phyloP scores from a whole-genome alignment of 164 flowering plant genomes.

The Malania oleifera region DNA sequence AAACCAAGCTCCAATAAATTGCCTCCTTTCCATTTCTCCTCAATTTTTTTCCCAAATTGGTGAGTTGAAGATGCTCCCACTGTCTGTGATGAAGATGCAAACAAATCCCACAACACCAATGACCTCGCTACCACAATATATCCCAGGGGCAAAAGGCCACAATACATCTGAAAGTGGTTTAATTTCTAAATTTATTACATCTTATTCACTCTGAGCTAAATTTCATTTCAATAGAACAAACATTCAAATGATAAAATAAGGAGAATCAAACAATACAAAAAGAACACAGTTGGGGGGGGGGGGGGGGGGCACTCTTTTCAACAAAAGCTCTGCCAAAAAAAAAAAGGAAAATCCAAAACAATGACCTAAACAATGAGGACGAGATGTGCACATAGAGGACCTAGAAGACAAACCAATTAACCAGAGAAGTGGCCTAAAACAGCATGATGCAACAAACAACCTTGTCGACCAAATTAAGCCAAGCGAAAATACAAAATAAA shows the following conservation, averaged over 20 bases:
- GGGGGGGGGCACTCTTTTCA: slow-evolving; percentile 3
- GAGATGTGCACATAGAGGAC: not conserved
- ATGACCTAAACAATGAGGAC: slow-evolving; percentile 3
- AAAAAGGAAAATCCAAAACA: slow-evolving; percentile 21
- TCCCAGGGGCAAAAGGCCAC: too few species aligned
- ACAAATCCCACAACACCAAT: too few species aligned
- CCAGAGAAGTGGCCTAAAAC: slow-evolving; percentile 1
- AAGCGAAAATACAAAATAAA: slow-evolving; percentile 1
- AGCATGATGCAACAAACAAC: slow-evolving; percentile 5
- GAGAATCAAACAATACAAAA: not conserved
- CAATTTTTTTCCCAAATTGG: not conserved
- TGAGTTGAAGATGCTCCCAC: not conserved
- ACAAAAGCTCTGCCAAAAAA: slow-evolving; percentile 17
- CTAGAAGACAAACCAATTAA: not conserved
- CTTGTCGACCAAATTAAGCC: not conserved
- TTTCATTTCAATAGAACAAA: not conserved
- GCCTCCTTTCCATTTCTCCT: not conserved
- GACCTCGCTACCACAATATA: too few species aligned
- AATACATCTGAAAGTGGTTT: too few species aligned
- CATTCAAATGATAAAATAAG: slow-evolving; percentile 4
- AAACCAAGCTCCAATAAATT: too few species aligned
- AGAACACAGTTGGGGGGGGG: not conserved
- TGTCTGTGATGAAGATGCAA: too few species aligned
- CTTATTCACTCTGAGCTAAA: not conserved
- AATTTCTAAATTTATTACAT: too few species aligned